Percentiles rank a stretch among this genome's conserved stretches.
Conservation (phyloP, 108 stramenopile genomes). For the Chaetoceros tenuissimus region DNA sequence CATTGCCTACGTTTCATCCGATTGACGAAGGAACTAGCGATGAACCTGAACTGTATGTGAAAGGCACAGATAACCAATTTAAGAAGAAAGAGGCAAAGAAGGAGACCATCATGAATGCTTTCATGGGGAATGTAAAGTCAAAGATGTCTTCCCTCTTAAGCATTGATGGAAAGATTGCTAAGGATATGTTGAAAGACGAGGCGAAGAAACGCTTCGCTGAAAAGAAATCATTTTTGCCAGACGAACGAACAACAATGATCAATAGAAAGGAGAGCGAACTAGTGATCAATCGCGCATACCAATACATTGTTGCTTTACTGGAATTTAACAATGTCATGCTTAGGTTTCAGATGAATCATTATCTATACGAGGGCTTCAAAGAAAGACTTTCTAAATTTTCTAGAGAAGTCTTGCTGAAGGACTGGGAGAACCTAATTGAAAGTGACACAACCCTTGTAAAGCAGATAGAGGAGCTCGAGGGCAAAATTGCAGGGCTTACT, state of each 20-base stretch:
- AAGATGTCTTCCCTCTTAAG: neutral
- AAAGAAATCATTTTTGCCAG: slow-evolving; percentile 47
- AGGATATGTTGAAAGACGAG: slow-evolving; percentile 30
- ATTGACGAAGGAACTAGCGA: slow-evolving; percentile 6
- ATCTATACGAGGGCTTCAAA: slow-evolving; percentile 56
- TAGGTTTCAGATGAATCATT: slow-evolving; percentile 52
- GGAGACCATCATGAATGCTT: slow-evolving; percentile 4
- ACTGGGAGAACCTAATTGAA: neutral
- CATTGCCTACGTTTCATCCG: slow-evolving; percentile 40
- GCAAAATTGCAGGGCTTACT: neutral
- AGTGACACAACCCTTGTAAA: neutral
- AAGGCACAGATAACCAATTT: neutral
- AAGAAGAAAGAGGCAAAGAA: slow-evolving; percentile 2
- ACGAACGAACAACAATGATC: slow-evolving; percentile 53
- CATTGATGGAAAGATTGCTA: slow-evolving; percentile 9
- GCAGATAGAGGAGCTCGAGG: neutral
- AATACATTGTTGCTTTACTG: slow-evolving; percentile 47
- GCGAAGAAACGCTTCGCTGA: slow-evolving; percentile 14
- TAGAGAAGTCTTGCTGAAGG: neutral
- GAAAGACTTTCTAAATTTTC: neutral
- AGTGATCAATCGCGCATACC: slow-evolving; percentile 39
- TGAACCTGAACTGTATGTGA: neutral
- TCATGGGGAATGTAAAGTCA: slow-evolving; percentile 4
- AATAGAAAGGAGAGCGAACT: slow-evolving; percentile 44
- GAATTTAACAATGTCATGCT: slow-evolving; percentile 37